Percentiles rank a stretch among this genome's conserved stretches.
Conservation (phyloP, 2,329 filamentous ascomycete species). For the Cylindrodendrum hubeiense region DNA sequence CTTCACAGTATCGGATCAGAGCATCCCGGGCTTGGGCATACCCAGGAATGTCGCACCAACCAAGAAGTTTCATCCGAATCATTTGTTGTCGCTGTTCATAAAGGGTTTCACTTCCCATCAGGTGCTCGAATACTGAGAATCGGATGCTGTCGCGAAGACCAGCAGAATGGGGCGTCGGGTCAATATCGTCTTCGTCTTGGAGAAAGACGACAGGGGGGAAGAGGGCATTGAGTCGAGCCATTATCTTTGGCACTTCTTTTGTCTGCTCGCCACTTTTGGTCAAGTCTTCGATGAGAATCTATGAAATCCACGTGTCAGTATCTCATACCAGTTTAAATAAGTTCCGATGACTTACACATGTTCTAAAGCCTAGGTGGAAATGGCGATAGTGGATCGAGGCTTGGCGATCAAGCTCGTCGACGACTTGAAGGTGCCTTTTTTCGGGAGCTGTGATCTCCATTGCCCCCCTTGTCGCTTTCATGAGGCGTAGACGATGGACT, state of each 20-base stretch:
- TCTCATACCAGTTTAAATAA: background rate
- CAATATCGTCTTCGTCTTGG: constrained; percentile 36
- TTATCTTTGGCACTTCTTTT: constrained; percentile 38
- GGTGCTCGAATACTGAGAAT: constrained; percentile 50
- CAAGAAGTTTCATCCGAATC: constrained; percentile 48
- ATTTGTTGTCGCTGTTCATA: constrained; percentile 35
- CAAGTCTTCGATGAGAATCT: constrained; percentile 47
- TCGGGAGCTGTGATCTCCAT: constrained; percentile 25
- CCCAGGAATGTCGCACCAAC: constrained; percentile 48
- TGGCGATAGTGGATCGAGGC: constrained; percentile 45
- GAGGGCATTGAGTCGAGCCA: constrained; percentile 53
- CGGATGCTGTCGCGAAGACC: constrained; percentile 51
- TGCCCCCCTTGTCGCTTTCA: constrained; percentile 37
- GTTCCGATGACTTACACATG: constrained; percentile 42
- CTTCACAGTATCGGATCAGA: constrained; percentile 48
- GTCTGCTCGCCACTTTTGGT: constrained; percentile 15
- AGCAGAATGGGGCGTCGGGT: constrained; percentile 46
- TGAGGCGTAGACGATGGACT: constrained; percentile 45
- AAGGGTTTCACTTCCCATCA: constrained; percentile 44
- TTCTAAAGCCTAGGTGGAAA: constrained; percentile 50
- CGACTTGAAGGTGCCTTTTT: constrained; percentile 31
- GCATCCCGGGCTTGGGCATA: constrained; percentile 47
- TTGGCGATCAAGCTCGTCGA: constrained; percentile 48
- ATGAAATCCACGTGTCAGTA: background rate
- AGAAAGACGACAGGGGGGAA: constrained; percentile 46